These are phyloP conservation scores for Fistulifera solaris DNA, from an alignment of 108 stramenopile species.

Conservation along the genomic window DNA sequence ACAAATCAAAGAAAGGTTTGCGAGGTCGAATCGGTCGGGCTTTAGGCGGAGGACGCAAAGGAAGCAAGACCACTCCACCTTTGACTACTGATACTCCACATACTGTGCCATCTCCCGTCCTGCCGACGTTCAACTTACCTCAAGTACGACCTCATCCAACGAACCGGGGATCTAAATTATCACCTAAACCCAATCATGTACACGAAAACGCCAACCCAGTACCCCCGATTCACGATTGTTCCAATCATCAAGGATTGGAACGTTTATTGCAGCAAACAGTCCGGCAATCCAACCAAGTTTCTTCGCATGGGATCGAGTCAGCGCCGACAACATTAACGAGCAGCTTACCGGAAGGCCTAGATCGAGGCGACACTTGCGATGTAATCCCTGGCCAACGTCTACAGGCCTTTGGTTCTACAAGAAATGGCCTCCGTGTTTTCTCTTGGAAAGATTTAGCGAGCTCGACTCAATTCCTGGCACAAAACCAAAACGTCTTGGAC, in stretches of 20 bases:
- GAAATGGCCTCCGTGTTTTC: conserved; percentile 56
- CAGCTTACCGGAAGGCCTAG: conserved; percentile 49
- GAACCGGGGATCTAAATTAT: neutral
- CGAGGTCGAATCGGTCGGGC: conserved; percentile 2
- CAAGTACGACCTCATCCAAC: neutral
- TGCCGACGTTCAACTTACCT: neutral
- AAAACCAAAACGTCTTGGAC: conserved; percentile 44
- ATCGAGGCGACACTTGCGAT: conserved; percentile 48
- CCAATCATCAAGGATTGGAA: conserved; percentile 44
- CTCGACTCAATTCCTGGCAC: conserved; percentile 29
- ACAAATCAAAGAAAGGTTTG: neutral
- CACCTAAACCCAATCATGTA: neutral
- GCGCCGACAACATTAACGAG: conserved; percentile 24
- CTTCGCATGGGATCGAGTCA: conserved; percentile 35
- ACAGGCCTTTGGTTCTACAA: conserved; percentile 42
- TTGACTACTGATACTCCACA: neutral
- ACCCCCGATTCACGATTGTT: conserved; percentile 32
- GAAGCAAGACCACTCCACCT: neutral
- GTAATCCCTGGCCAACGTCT: conserved; percentile 57
- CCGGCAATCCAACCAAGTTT: conserved; percentile 30
- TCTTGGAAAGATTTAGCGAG: conserved; percentile 19
- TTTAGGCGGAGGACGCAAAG: conserved; percentile 2
- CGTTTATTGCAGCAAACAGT: conserved; percentile 42
- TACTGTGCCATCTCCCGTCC: neutral
- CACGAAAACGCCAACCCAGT: conserved; percentile 7